These are phyloP conservation scores for Cercophora scortea DNA, from an alignment of 495 filamentous ascomycete species.

Conservation along the genomic window DNA sequence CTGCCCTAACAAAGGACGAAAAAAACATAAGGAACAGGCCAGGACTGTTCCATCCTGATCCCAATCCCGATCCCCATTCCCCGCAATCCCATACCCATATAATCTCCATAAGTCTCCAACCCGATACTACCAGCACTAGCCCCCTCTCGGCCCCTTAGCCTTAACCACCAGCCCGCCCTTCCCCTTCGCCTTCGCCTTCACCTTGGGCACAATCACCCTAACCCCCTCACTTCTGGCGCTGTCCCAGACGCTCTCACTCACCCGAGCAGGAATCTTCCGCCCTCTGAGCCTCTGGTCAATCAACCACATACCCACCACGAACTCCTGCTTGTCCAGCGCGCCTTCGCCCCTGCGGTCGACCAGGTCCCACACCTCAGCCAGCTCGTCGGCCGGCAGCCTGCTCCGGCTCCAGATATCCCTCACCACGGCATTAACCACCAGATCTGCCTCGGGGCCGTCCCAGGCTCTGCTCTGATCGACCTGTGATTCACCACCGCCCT, in stretches of 20 bases:
- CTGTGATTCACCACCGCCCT: constrained; percentile 2
- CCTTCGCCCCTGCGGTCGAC: constrained; percentile 61
- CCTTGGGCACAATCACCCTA: constrained; percentile 19
- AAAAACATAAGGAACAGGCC: no score
- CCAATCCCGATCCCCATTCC: no score
- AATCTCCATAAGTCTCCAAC: no score
- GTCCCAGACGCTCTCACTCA: constrained; percentile 78
- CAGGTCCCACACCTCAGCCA: constrained; percentile 80
- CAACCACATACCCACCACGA: constrained; percentile 93
- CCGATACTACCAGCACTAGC: no score
- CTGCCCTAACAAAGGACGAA: no score
- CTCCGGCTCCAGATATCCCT: constrained; percentile 82
- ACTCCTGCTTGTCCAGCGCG: constrained; percentile 65
- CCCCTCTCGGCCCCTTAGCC: no score
- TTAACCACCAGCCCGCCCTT: not conserved
- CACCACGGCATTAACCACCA: constrained; percentile 71
- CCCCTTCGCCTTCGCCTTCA: constrained; percentile 11
- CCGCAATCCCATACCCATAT: no score
- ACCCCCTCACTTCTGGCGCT: constrained; percentile 56
- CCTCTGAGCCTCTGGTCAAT: constrained; percentile 86
- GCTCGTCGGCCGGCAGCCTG: constrained; percentile 54
- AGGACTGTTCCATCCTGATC: no score
- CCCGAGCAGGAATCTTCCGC: constrained; percentile 72
- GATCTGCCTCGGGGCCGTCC: constrained; percentile 31
- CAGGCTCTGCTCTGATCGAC: constrained; percentile 7